Base-by-base conservation (phyloP, 164 flowering plant genomes). In the Dillenia turbinata region DNA sequence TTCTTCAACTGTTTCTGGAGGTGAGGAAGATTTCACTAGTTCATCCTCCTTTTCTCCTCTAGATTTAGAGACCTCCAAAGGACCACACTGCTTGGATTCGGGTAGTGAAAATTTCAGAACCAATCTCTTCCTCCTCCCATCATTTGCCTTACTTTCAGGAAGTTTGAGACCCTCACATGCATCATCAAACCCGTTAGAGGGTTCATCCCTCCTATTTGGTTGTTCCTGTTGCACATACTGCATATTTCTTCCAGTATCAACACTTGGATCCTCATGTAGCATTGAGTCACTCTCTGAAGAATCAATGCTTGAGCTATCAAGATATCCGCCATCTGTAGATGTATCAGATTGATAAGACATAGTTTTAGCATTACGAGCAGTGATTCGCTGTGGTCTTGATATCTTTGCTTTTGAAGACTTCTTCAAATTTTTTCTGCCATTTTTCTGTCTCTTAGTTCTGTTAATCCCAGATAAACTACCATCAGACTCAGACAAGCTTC, bases 281-380 rank as follows among this genome's bases (percentile, higher is more conserved):
- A 58, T 48, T 9, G 97, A 79, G 52, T 85, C 97, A 75, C 82
- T 85, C 13, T 78, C 93, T 26, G 89, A 85, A 44, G 76, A 74
- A 52, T 83, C 85, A 64, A 69, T 73, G 62, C 73, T 87, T 2
- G 83, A 83, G 49, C 62, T 75, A 45, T 76, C 88, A 64, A 74
- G 91, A 48, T 89, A 90, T 72, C 91, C 96, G 66, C 69, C 90
- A 70, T 84, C 92, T 22, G 82, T 67, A 26, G 92, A 79, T 62
- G 81, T 62, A 10, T 69, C 66, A 24, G 80, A 77, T 71, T 65
- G 81, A 11, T 92, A 88, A 71, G 89, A 84, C 56, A 86, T 73
- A 50, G 73, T 69, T 48, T 77, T 89, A 61, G 96, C 97, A 81
- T 88, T 91, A 43, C 90, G 84, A 15, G 99, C 99, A 66, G 99